phyloP scores from a whole-genome alignment of 495 filamentous ascomycete genomes.

The Thozetella sp. region DNA sequence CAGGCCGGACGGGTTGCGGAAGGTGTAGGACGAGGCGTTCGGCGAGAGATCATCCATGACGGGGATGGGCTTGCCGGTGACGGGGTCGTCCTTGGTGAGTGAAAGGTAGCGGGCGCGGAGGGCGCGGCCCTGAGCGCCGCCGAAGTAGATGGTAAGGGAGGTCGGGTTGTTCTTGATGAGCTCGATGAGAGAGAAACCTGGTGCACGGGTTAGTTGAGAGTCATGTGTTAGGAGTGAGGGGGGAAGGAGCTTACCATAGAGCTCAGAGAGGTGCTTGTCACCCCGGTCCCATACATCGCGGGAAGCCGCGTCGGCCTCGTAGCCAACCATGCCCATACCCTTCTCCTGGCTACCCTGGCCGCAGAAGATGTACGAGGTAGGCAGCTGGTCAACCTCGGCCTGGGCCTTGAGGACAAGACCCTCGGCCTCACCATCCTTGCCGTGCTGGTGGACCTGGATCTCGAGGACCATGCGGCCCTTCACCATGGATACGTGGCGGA shows the following conservation, averaged over 20 bases:
- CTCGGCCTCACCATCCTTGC: slow-evolving; percentile 81
- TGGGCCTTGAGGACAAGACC: slow-evolving; percentile 87
- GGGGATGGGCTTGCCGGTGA: slow-evolving; percentile 87
- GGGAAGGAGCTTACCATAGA: slow-evolving; percentile 69
- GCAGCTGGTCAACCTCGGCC: slow-evolving; percentile 90
- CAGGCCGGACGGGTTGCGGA: slow-evolving; percentile 85
- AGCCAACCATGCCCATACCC: slow-evolving; percentile 97
- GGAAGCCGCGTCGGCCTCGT: slow-evolving; percentile 80
- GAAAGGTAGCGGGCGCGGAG: slow-evolving; percentile 95
- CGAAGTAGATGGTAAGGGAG: slow-evolving; percentile 92
- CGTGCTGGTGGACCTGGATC: slow-evolving; percentile 83
- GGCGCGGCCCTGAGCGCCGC: slow-evolving; percentile 86
- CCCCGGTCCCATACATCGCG: slow-evolving; percentile 92
- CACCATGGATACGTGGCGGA: slow-evolving; percentile 92
- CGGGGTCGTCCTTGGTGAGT: slow-evolving; percentile 92
- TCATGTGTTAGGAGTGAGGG: neutral
- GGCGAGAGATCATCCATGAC: slow-evolving; percentile 74
- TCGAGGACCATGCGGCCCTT: slow-evolving; percentile 94
- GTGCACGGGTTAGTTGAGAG: neutral
- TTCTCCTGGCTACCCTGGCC: slow-evolving; percentile 93
- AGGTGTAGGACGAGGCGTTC: slow-evolving; percentile 84
- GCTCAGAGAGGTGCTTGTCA: slow-evolving; percentile 90
- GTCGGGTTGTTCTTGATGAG: slow-evolving; percentile 97
- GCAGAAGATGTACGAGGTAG: slow-evolving; percentile 89
- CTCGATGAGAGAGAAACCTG: slow-evolving; percentile 85